Evolutionary conservation across 2,329 filamentous ascomycete genomes (phyloP), one percentile per base, ranked within the genome.

Genomic region (Penicillium crustosum): DNA sequence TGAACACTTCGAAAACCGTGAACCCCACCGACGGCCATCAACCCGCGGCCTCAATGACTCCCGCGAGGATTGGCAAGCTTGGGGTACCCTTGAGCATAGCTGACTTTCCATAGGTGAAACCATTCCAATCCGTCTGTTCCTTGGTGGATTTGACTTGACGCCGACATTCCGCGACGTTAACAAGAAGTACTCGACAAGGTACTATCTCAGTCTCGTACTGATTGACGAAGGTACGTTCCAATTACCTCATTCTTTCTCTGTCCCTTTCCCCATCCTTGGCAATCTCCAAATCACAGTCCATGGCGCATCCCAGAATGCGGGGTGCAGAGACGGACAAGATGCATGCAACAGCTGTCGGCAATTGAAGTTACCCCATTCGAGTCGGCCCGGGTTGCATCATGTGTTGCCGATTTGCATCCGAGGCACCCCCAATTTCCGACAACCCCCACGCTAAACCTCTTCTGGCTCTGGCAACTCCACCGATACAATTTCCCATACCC

Each of bases 141-240:
- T 99, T 10, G 94, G 94, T 60, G 94, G 94, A 52, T 99, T 99
- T 74, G 95, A 99, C 77, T 79, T 99, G 62, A 99, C 94, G 5
- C 94, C 94, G 17, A 99, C 94, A 13, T 99, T 99, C 85, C 90
- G 94, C 61, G 94, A 99, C 75, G 95, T 99, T 67, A 99, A 99
- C 85, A 99, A 99, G 83, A 99, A 99, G 79, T 99, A 96, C 77
- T 97, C 93, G 27, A 97, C 93, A 38, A 85, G 94, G 70, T 99
- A 99, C 79, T 99, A 99, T 78, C 85, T 99, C 62, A 97, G 93
- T 73, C 80, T 99, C 61, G 94, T 99, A 23, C 83, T 97, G 66
- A 97, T 97, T 66, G 93, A 97, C 71, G 93, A 97, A 85, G 91
- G 91, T 90, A 78, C 13, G 59, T 48, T 23, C 8, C 9, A 31